phyloP scores from a whole-genome alignment of 495 filamentous ascomycete genomes.

The Clavariopsis aquatica region DNA sequence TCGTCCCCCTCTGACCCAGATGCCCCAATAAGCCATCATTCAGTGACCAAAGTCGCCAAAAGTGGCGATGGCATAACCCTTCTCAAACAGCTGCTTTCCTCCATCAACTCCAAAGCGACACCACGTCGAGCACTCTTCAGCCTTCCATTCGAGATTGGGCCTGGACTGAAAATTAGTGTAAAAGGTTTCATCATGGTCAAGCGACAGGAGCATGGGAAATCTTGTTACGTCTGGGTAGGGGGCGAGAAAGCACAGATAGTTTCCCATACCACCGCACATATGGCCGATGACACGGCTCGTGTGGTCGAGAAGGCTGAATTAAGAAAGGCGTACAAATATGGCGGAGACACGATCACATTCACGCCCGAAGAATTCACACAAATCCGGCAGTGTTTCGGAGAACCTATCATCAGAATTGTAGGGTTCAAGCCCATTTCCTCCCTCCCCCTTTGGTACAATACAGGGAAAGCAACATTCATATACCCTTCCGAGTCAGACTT shows the following conservation, averaged over 20 bases:
- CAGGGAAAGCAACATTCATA: slow-evolving; percentile 84
- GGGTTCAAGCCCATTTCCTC: slow-evolving; percentile 84
- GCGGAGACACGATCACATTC: slow-evolving; percentile 85
- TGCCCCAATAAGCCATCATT: slow-evolving; percentile 55
- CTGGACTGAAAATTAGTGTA: slow-evolving; percentile 80
- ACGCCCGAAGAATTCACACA: slow-evolving; percentile 74
- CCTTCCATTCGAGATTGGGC: slow-evolving; percentile 81
- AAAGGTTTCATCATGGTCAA: slow-evolving; percentile 91
- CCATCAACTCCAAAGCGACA: slow-evolving; percentile 86
- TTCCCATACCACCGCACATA: slow-evolving; percentile 66
- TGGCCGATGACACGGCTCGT: slow-evolving; percentile 72
- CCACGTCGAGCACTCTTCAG: slow-evolving; percentile 86
- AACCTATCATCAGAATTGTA: slow-evolving; percentile 82
- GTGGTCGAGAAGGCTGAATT: slow-evolving; percentile 79
- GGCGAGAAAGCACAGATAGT: slow-evolving; percentile 82
- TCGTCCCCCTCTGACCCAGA: slow-evolving; percentile 64
- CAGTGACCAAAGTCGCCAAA: slow-evolving; percentile 47
- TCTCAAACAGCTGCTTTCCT: slow-evolving; percentile 78
- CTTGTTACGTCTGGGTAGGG: slow-evolving; percentile 80
- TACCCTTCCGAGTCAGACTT: slow-evolving; percentile 91
- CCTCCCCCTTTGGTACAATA: slow-evolving; percentile 81
- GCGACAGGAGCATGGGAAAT: slow-evolving; percentile 73
- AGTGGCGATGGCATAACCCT: slow-evolving; percentile 75
- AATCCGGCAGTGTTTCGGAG: slow-evolving; percentile 70
- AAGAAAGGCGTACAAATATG: slow-evolving; percentile 93